phyloP scores from a whole-genome alignment of 176 grass and related monocot genomes.

The Triticum dicoccoides region DNA sequence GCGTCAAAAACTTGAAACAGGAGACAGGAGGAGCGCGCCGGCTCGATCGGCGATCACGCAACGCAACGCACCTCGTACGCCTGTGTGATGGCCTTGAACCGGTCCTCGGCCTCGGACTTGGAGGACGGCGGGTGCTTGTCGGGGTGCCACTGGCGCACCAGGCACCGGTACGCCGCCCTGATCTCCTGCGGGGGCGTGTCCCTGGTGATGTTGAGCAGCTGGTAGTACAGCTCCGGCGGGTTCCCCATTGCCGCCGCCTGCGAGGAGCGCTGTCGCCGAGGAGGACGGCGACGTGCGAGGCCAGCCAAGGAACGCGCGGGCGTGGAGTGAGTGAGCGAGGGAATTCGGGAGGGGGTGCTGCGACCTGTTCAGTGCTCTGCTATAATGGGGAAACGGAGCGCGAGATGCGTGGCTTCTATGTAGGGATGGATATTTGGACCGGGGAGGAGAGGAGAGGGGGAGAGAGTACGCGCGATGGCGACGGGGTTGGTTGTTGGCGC shows the following conservation, averaged over 20 bases:
- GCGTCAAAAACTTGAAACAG: background rate
- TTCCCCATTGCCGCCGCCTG: slow-evolving; percentile 45
- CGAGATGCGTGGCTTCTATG: slow-evolving; percentile 41
- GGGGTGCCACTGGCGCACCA: slow-evolving; percentile 83
- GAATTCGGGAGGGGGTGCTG: slow-evolving; percentile 27
- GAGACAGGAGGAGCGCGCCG: too few species aligned
- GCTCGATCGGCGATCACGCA: background rate
- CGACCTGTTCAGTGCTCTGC: slow-evolving; percentile 9
- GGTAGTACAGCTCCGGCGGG: slow-evolving; percentile 61
- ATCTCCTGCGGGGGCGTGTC: slow-evolving; percentile 63
- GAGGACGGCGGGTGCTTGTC: slow-evolving; percentile 86
- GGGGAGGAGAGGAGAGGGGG: background rate
- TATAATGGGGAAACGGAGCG: slow-evolving; percentile 15
- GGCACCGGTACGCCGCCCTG: slow-evolving; percentile 56
- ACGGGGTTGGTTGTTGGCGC: slow-evolving; percentile 1
- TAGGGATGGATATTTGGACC: slow-evolving; percentile 32
- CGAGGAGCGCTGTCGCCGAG: background rate
- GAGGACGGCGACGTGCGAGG: background rate
- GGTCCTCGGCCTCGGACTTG: slow-evolving; percentile 59
- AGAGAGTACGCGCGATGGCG: background rate
- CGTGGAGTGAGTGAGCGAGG: slow-evolving; percentile 14
- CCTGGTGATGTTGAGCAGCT: slow-evolving; percentile 57
- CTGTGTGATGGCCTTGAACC: slow-evolving; percentile 81
- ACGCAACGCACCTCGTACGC: slow-evolving; percentile 64
- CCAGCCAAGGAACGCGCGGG: background rate